phyloP scores from a whole-genome alignment of 345 rosid species.

The Camelina laxa region DNA sequence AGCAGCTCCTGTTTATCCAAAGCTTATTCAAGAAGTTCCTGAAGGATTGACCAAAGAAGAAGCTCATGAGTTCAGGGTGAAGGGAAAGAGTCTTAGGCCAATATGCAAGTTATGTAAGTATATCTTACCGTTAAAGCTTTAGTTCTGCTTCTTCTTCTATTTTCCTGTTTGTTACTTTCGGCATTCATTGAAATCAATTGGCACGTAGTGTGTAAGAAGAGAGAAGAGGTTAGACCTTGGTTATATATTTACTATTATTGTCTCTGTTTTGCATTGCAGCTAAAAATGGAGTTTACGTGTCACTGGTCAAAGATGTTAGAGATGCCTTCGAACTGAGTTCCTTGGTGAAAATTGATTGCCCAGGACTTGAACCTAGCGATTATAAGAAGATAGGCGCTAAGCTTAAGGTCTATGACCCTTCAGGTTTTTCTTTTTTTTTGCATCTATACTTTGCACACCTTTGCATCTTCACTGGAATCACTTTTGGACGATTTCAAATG shows the following conservation, averaged over 20 bases:
- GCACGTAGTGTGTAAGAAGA: neutral
- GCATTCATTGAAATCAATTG: slow-evolving; percentile 2
- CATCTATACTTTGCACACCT: neutral
- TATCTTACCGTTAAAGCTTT: slow-evolving; percentile 1
- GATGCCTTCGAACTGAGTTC: slow-evolving; percentile 86
- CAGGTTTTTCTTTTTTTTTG: neutral
- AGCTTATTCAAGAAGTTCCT: slow-evolving; percentile 90
- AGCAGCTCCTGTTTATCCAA: slow-evolving; percentile 95
- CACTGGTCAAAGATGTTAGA: slow-evolving; percentile 77
- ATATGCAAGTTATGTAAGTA: slow-evolving; percentile 80
- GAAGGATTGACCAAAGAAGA: slow-evolving; percentile 80
- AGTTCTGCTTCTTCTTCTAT: no score
- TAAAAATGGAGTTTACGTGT: slow-evolving; percentile 82
- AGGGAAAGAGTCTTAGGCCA: slow-evolving; percentile 77
- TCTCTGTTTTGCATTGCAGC: slow-evolving; percentile 53
- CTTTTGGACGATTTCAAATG: neutral
- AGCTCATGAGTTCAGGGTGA: slow-evolving; percentile 64
- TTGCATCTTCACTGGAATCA: slow-evolving; percentile 22
- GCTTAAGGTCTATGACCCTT: slow-evolving; percentile 64
- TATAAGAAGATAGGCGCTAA: slow-evolving; percentile 95
- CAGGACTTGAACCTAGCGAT: slow-evolving; percentile 81
- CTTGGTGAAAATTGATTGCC: slow-evolving; percentile 82
- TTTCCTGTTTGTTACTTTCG: neutral
- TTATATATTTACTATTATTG: slow-evolving; percentile 4
- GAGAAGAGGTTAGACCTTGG: slow-evolving; percentile 17